Conservation (phyloP, 768 basidiomycete genomes). For the Lepiota venenata region DNA sequence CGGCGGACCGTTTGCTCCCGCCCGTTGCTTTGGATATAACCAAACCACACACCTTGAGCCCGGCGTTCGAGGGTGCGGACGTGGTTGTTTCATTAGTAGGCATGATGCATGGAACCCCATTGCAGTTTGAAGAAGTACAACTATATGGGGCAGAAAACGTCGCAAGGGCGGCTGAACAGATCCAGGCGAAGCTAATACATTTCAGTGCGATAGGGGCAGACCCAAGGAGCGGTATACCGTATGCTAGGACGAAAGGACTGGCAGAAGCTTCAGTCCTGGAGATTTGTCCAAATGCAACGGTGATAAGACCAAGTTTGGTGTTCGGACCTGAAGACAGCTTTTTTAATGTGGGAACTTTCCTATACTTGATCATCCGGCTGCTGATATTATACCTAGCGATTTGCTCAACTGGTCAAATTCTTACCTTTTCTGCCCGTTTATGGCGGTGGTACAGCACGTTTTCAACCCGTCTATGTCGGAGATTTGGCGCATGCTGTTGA, state of each 20-base stretch:
- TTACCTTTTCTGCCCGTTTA: slow-evolving; percentile 78
- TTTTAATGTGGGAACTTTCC: slow-evolving; percentile 54
- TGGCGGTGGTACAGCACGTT: slow-evolving; percentile 59
- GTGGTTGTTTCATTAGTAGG: slow-evolving; percentile 70
- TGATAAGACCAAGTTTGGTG: slow-evolving; percentile 69
- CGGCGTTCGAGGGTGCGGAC: slow-evolving; percentile 51
- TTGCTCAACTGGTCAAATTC: slow-evolving; percentile 54
- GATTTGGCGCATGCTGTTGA: slow-evolving; percentile 65
- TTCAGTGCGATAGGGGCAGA: slow-evolving; percentile 79
- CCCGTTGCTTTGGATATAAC: slow-evolving; percentile 54
- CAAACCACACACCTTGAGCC: slow-evolving; percentile 37
- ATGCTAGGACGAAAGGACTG: slow-evolving; percentile 58
- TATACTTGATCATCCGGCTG: slow-evolving; percentile 11
- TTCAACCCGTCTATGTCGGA: slow-evolving; percentile 73
- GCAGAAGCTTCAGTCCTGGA: slow-evolving; percentile 55
- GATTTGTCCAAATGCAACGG: slow-evolving; percentile 47
- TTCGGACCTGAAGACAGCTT: slow-evolving; percentile 78
- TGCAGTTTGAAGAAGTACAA: slow-evolving; percentile 59
- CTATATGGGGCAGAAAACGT: slow-evolving; percentile 67
- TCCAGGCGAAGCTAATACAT: slow-evolving; percentile 58
- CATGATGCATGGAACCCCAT: slow-evolving; percentile 52
- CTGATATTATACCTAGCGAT: slow-evolving; percentile 39
- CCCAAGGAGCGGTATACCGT: slow-evolving; percentile 50
- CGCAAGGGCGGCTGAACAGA: slow-evolving; percentile 45
- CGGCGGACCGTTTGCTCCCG: slow-evolving; percentile 35